Percentiles rank a stretch among this genome's conserved stretches.
phyloP scores from a whole-genome alignment of 495 filamentous ascomycete species.

The Articulospora tetracladia region DNA sequence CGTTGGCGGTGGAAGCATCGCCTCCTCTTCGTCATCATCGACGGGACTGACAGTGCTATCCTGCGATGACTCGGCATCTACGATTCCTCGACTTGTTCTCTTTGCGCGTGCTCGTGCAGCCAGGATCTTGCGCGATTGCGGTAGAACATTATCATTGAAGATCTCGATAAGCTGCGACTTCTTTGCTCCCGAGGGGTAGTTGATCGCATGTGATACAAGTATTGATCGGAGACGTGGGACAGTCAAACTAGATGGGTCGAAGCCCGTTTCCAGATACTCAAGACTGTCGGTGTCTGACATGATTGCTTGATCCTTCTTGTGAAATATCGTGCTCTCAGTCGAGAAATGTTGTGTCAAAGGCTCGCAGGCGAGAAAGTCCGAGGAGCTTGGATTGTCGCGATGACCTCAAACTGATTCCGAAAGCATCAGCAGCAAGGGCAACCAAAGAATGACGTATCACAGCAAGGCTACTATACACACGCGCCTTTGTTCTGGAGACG shows the following conservation, averaged over 20 bases:
- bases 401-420: neutral
- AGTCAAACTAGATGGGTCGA: constrained; percentile 79
- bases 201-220: constrained; percentile 78
- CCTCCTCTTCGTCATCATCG: constrained; percentile 37
- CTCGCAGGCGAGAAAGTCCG: too few relatives aligned
- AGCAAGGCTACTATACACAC: neutral
- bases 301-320: constrained; percentile 17
- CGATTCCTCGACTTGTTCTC: constrained; percentile 80
- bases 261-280: constrained; percentile 79
- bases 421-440: neutral
- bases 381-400: neutral
- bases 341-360: neutral
- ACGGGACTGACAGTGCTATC: constrained; percentile 35
- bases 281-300: constrained; percentile 65
- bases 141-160: constrained; percentile 74
- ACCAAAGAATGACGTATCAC: neutral
- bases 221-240: constrained; percentile 84
- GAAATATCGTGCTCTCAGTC: neutral
- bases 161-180: constrained; percentile 83
- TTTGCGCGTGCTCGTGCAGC: constrained; percentile 70
- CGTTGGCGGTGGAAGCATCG: constrained; percentile 38
- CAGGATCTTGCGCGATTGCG: constrained; percentile 71
- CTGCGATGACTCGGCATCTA: constrained; percentile 57
- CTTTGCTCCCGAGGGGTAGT: constrained; percentile 81
- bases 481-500: neutral